Evolutionary conservation across 257 asterid species (phyloP).

Genomic region (Solanum etuberosum): DNA sequence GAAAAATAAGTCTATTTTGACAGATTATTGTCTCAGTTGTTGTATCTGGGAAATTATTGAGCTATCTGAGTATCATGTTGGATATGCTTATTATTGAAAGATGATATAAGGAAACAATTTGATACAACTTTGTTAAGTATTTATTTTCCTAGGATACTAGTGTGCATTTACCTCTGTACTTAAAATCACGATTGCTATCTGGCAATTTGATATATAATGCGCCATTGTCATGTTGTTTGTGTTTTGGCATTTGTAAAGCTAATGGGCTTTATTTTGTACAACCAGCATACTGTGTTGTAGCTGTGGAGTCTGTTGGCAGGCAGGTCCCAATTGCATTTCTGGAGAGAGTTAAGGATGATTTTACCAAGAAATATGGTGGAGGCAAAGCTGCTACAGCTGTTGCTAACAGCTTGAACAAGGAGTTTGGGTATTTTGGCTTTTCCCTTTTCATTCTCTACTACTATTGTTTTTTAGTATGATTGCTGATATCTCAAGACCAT

Average conservation of each 20-base stretch:
- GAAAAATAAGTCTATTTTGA: neutral
- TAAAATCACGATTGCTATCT: neutral
- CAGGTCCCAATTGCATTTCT: constrained; percentile 83
- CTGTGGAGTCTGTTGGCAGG: constrained; percentile 85
- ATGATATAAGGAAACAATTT: neutral
- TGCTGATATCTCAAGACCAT: neutral
- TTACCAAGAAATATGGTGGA: constrained; percentile 78
- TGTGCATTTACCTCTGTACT: neutral
- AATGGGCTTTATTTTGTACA: neutral
- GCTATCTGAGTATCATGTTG: neutral
- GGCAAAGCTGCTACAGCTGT: constrained; percentile 97
- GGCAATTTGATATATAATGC: neutral
- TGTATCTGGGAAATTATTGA: neutral
- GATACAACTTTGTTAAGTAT: neutral
- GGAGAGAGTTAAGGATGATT: constrained; percentile 79
- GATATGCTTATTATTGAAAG: neutral
- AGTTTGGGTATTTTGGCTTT: constrained; percentile 49
- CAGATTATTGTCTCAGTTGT: neutral
- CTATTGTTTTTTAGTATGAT: neutral
- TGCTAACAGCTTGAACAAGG: constrained; percentile 72
- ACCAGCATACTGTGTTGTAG: constrained; percentile 88
- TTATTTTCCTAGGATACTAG: neutral
- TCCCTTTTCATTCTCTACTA: neutral
- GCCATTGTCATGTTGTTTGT: neutral
- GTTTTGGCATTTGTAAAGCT: neutral